These are phyloP conservation scores for Arxiozyma bovina DNA, from an alignment of 1,139 yeast species.

Conservation along the genomic window DNA sequence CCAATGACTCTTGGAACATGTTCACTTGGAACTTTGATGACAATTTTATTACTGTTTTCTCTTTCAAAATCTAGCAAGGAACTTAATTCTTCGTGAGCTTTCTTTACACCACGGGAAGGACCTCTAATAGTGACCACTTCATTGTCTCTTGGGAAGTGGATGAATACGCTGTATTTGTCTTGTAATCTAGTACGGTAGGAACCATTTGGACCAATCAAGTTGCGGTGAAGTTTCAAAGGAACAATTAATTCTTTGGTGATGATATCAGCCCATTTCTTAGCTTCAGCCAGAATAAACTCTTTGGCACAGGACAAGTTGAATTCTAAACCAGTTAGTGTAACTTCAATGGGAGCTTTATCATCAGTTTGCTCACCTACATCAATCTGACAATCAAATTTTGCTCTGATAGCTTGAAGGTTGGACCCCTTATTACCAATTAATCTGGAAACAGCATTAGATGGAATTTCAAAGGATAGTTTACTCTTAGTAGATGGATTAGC, in stretches of 20 bases:
- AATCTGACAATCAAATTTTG: conserved; percentile 70
- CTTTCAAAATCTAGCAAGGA: conserved; percentile 81
- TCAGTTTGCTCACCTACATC: conserved; percentile 42
- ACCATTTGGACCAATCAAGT: conserved; percentile 80
- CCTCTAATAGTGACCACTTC: conserved; percentile 80
- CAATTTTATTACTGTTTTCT: conserved; percentile 68
- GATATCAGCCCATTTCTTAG: conserved; percentile 82
- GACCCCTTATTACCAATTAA: conserved; percentile 87
- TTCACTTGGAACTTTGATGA: conserved; percentile 56
- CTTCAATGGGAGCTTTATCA: conserved; percentile 41
- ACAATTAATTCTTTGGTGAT: conserved; percentile 52
- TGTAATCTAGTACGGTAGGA: conserved; percentile 75
- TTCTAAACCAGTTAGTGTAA: conserved; percentile 67
- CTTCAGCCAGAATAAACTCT: conserved; percentile 46
- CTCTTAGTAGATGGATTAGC: conserved; percentile 21
- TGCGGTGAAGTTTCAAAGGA: conserved; percentile 71
- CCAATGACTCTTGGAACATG: conserved; percentile 85
- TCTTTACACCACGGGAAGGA: conserved; percentile 80
- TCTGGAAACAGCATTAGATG: conserved; percentile 60
- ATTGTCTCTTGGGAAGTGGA: conserved; percentile 57
- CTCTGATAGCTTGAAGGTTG: conserved; percentile 57
- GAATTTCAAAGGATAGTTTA: conserved; percentile 46
- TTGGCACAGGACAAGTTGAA: conserved; percentile 72
- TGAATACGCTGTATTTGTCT: conserved; percentile 77
- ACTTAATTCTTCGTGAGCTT: conserved; percentile 77